Percentiles rank a stretch among this genome's conserved stretches.
Evolutionary conservation across 805 yeast genomes (phyloP).

Genomic region (Pichia nanzhaoensis): DNA sequence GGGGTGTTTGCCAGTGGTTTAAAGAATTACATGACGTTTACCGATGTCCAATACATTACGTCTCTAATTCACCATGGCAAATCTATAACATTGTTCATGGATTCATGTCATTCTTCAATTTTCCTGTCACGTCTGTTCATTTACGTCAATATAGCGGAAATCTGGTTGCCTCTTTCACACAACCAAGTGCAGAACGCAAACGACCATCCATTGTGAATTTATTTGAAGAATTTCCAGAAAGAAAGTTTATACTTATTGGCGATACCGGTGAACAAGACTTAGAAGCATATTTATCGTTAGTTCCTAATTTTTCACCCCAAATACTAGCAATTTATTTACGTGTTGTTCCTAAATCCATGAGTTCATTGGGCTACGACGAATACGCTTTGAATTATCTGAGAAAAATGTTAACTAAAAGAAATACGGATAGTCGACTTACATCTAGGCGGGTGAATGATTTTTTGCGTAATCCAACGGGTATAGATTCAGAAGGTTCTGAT

Average conservation of each 20-base stretch:
- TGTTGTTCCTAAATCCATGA: slow-evolving; percentile 63
- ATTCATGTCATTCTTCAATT: slow-evolving; percentile 45
- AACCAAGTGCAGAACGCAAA: slow-evolving; percentile 81
- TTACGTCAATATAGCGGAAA: slow-evolving; percentile 84
- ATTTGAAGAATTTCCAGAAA: slow-evolving; percentile 63
- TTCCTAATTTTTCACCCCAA: slow-evolving; percentile 53
- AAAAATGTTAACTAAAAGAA: slow-evolving; percentile 14
- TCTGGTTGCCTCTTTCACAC: slow-evolving; percentile 72
- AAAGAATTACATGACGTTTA: slow-evolving; percentile 36
- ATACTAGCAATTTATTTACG: slow-evolving; percentile 74
- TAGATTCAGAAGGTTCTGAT: slow-evolving; percentile 12
- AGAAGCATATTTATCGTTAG: slow-evolving; percentile 79
- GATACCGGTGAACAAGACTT: slow-evolving; percentile 95
- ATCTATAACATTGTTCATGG: slow-evolving; percentile 54
- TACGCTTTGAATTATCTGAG: slow-evolving; percentile 21
- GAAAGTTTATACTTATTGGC: slow-evolving; percentile 80
- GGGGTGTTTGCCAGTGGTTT: slow-evolving; percentile 72
- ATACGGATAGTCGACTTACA: background rate
- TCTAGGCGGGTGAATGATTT: slow-evolving; percentile 2
- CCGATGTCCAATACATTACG: slow-evolving; percentile 69
- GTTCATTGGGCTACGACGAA: slow-evolving; percentile 40
- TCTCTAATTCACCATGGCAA: slow-evolving; percentile 95
- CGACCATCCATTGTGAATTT: slow-evolving; percentile 56
- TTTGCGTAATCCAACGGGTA: slow-evolving; percentile 11
- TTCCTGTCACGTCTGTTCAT: slow-evolving; percentile 81